Percentiles rank a stretch among this genome's conserved stretches.
phyloP scores from a whole-genome alignment of 768 basidiomycete genomes.

The Gloeophyllum trabeum region DNA sequence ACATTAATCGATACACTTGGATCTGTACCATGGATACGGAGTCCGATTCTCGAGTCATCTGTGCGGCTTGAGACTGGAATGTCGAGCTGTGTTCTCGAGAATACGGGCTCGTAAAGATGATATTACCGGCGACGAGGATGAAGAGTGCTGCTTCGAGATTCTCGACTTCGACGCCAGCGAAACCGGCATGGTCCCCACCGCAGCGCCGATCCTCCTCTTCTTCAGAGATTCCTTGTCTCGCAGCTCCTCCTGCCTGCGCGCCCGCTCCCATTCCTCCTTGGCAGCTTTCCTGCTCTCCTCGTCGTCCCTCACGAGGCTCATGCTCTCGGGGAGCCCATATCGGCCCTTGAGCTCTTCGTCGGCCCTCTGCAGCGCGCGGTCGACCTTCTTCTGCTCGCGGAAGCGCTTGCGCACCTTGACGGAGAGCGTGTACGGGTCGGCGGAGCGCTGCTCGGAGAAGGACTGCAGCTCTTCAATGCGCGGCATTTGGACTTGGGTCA shows the following conservation, averaged over 20 bases:
- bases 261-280: constrained; percentile 48
- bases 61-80: constrained; percentile 15
- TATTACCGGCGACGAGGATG: constrained; percentile 18
- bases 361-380: constrained; percentile 49
- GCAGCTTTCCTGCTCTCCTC: constrained; percentile 49
- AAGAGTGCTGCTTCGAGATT: constrained; percentile 9
- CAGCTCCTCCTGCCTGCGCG: constrained; percentile 31
- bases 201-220: constrained; percentile 26
- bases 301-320: constrained; percentile 58
- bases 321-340: constrained; percentile 65
- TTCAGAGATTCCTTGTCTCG: constrained; percentile 31
- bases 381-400: constrained; percentile 77
- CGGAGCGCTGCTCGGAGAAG: constrained; percentile 66
- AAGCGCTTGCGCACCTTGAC: constrained; percentile 68
- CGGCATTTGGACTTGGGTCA: constrained; percentile 65
- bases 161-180: background rate
- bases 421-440: constrained; percentile 83
- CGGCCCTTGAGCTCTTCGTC: constrained; percentile 65
- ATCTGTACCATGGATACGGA: no score
- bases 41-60: no score
- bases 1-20: no score
- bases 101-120: constrained; percentile 42
- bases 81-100: constrained; percentile 42
- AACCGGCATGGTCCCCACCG: constrained; percentile 4
- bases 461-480: constrained; percentile 73